Conservation (phyloP, 1,284 basidiomycete species). For the Mycena citricolor region DNA sequence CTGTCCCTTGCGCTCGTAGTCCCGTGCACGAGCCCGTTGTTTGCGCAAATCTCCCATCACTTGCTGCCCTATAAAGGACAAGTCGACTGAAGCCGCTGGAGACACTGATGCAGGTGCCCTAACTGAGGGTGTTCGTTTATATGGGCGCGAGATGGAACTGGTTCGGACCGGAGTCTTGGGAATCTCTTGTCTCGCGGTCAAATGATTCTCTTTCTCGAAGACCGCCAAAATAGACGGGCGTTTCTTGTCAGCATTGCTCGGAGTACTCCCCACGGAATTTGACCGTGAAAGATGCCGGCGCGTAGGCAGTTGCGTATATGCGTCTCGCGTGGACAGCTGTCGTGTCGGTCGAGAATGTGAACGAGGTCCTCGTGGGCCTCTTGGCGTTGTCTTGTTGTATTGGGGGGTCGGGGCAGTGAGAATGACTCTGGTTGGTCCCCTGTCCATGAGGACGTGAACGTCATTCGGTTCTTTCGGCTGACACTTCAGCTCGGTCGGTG, state of each 20-base stretch:
- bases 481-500: constrained; percentile 9
- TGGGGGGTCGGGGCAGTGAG: constrained; percentile 49
- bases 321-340: constrained; percentile 5
- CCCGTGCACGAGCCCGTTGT: constrained; percentile 50
- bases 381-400: constrained; percentile 27
- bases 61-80: constrained; percentile 63
- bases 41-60: constrained; percentile 65
- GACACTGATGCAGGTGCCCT: constrained; percentile 45
- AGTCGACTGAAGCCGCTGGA: constrained; percentile 69
- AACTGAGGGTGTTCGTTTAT: constrained; percentile 28
- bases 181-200: constrained; percentile 25
- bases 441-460: constrained; percentile 40
- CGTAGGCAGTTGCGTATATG: constrained; percentile 11
- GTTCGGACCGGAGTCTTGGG: constrained; percentile 30
- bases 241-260: constrained; percentile 6
- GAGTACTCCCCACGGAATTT: background rate
- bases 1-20: constrained; percentile 28
- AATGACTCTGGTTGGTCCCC: constrained; percentile 47
- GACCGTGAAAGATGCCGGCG: constrained; percentile 14
- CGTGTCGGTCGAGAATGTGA: constrained; percentile 22
- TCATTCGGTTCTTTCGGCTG: constrained; percentile 24
- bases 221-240: constrained; percentile 21
- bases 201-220: constrained; percentile 29
- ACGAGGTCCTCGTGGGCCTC: constrained; percentile 38
- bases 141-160: constrained; percentile 19